Evolutionary conservation across 2,329 filamentous ascomycete genomes (phyloP).

Genomic region (Trichoderma oligosporum): DNA sequence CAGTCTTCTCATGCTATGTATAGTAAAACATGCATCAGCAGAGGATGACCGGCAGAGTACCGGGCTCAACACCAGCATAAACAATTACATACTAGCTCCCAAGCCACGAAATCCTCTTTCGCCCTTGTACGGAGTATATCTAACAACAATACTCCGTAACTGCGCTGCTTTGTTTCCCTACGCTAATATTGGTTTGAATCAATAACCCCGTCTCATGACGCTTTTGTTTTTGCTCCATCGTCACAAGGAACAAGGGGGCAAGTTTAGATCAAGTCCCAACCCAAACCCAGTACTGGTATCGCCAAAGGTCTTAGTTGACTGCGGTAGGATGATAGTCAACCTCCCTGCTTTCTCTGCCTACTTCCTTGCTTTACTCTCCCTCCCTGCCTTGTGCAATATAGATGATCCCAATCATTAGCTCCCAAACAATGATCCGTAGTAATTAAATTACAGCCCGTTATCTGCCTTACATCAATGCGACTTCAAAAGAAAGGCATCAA

Average conservation of each 20-base stretch:
- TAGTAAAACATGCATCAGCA: neutral
- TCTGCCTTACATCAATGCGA: neutral
- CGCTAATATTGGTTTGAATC: neutral
- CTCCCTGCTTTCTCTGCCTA: neutral
- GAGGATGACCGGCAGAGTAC: neutral
- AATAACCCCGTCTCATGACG: neutral
- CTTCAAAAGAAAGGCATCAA: neutral
- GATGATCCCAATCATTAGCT: neutral
- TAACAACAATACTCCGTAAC: neutral
- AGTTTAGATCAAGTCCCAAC: no score
- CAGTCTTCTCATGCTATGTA: neutral
- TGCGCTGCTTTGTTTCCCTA: neutral
- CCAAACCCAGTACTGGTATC: no score
- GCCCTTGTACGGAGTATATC: neutral
- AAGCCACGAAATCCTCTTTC: conserved; percentile 14
- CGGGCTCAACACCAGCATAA: neutral
- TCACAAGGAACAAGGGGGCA: neutral
- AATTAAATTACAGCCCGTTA: neutral
- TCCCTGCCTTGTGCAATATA: neutral
- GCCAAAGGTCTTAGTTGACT: no score
- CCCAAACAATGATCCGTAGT: neutral
- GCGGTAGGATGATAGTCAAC: conserved; percentile 2
- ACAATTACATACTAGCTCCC: neutral
- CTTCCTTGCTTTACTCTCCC: neutral
- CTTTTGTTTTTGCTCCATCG: neutral